Percentiles rank a stretch among this genome's conserved stretches.
These are phyloP conservation scores for Botrytis elliptica DNA, from an alignment of 2,329 filamentous ascomycete genomes.

Conservation along the genomic window DNA sequence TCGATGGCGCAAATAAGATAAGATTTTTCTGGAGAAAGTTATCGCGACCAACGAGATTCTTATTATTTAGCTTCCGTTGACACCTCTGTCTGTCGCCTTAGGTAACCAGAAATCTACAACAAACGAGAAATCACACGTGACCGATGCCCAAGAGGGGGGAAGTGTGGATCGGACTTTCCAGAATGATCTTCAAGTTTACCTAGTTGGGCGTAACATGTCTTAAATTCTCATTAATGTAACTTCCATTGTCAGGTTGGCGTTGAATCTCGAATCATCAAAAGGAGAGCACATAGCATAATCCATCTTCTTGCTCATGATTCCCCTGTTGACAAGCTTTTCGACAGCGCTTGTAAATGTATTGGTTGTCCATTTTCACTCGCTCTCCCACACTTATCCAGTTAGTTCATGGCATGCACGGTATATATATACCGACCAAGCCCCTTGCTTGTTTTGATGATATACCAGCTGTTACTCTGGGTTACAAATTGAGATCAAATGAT, in stretches of 20 bases:
- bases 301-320: background rate
- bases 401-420: background rate
- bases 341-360: background rate
- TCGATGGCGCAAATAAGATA: background rate
- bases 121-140: background rate
- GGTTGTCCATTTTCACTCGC: background rate
- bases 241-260: background rate
- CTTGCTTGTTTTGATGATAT: background rate
- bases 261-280: background rate
- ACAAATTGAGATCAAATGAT: background rate
- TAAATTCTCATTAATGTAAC: background rate
- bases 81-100: constrained; percentile 16
- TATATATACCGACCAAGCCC: background rate
- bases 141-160: background rate
- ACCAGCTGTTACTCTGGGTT: background rate
- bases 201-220: background rate
- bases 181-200: background rate
- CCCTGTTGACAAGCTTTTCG: background rate
- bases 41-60: constrained; percentile 18
- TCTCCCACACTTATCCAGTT: background rate
- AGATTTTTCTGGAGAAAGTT: constrained; percentile 17
- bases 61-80: constrained; percentile 14
- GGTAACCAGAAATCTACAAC: constrained; percentile 19
- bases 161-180: background rate
- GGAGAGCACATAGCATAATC: background rate